Evolutionary conservation across 1,139 yeast genomes (phyloP).

Genomic region (Pichia sp.): DNA sequence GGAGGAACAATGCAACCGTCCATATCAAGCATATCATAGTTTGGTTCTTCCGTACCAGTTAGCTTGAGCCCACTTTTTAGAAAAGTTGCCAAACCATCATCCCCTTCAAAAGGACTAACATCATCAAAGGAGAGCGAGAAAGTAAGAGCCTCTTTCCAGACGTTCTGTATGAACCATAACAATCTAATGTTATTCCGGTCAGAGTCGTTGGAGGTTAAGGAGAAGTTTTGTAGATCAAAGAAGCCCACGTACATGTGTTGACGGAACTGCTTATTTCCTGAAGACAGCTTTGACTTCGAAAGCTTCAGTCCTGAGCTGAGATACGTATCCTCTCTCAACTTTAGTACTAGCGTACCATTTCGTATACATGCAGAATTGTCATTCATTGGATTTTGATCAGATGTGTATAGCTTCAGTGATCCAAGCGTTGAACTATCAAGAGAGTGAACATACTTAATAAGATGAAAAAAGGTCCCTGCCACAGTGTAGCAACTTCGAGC

Average conservation of each 20-base stretch:
- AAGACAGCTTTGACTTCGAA: constrained; percentile 15
- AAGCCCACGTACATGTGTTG: constrained; percentile 18
- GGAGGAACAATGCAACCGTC: constrained; percentile 14
- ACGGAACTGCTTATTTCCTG: constrained; percentile 19
- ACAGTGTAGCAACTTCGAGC: too few species aligned
- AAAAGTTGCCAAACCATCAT: not conserved
- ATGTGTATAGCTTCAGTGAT: constrained; percentile 13
- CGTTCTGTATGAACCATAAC: constrained; percentile 33
- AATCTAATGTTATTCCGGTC: constrained; percentile 28
- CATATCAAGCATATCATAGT: not conserved
- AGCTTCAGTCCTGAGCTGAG: constrained; percentile 29
- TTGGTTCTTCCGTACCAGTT: not conserved
- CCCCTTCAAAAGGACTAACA: not conserved
- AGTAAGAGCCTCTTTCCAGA: constrained; percentile 4
- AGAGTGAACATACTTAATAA: too few species aligned
- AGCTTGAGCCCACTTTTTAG: not conserved
- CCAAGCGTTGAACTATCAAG: too few species aligned
- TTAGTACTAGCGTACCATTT: constrained; percentile 26
- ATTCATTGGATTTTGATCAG: constrained; percentile 24
- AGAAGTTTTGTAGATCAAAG: constrained; percentile 15
- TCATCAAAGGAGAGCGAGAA: constrained; percentile 9
- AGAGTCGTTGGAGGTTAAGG: constrained; percentile 12
- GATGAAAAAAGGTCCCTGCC: too few species aligned
- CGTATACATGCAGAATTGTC: constrained; percentile 28
- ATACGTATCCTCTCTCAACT: constrained; percentile 28